Conservation (phyloP, 805 yeast species). For the Candida berthetii region DNA sequence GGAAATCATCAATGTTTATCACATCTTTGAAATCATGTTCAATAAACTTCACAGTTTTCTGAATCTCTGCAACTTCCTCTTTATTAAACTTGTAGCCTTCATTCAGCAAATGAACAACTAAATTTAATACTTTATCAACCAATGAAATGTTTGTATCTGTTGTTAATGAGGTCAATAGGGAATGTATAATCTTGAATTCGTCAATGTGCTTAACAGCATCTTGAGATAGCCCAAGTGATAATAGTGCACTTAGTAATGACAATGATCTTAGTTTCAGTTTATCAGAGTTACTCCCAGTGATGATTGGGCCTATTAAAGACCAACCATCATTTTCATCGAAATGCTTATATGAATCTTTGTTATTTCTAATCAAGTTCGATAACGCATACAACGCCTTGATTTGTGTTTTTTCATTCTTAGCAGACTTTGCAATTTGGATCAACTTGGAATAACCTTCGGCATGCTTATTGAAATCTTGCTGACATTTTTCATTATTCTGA, state of each 20-base stretch:
- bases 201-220: slow-evolving; percentile 33
- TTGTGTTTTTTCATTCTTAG: slow-evolving; percentile 24
- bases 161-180: slow-evolving; percentile 18
- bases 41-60: slow-evolving; percentile 29
- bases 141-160: slow-evolving; percentile 33
- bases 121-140: slow-evolving; percentile 49
- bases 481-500: slow-evolving; percentile 81
- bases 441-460: slow-evolving; percentile 40
- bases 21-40: slow-evolving; percentile 36
- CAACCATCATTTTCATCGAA: slow-evolving; percentile 64
- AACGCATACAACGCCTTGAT: slow-evolving; percentile 75
- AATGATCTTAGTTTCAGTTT: slow-evolving; percentile 48
- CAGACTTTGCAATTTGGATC: slow-evolving; percentile 30
- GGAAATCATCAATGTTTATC: slow-evolving; percentile 49
- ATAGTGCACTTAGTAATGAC: slow-evolving; percentile 51
- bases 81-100: slow-evolving; percentile 39
- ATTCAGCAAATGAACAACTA: slow-evolving; percentile 39
- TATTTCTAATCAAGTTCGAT: slow-evolving; percentile 68
- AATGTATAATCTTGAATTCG: slow-evolving; percentile 19
- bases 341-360: slow-evolving; percentile 41
- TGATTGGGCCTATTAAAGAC: slow-evolving; percentile 34
- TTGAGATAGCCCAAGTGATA: slow-evolving; percentile 43
- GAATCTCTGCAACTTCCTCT: slow-evolving; percentile 32
- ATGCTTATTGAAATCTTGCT: slow-evolving; percentile 54
- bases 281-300: slow-evolving; percentile 16